Base-by-base conservation (phyloP, 2,329 filamentous ascomycete genomes). In the Raffaelea arxii region DNA sequence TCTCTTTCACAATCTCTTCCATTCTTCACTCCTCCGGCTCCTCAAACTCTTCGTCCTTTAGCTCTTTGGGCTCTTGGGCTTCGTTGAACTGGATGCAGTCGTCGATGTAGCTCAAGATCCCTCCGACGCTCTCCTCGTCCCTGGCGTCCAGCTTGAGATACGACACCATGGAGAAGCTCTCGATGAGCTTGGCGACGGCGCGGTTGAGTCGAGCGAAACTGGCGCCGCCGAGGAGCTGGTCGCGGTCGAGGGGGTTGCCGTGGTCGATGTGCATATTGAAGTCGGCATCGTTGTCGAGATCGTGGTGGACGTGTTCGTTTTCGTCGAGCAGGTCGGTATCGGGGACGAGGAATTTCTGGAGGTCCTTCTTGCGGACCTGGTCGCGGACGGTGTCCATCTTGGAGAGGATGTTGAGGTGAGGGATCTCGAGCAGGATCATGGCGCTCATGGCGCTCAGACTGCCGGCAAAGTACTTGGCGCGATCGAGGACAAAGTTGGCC, bases 301-400 rank as follows among this genome's bases (percentile, higher is more conserved):
- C 27, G 9, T 32, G 9, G 9, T 9, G 27, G 9, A 80, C 76
- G 3, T 75, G 68, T 0, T 83, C 81, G 58, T 90, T 86, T 55
- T 92, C 87, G 52, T 95, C 85, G 38, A 98, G 69, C 40, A 96
- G 68, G 21, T 79, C 79, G 4, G 83, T 79, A 60, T 97, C 91
- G 1, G 92, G 89, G 45, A 91, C 88, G 47, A 94, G 70, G 60
- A 95, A 98, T 21, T 87, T 77, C 68, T 94, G 94, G 50, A 98
- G 63, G 56, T 97, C 89, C 63, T 84, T 84, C 65, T 88, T 88
- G 49, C 82, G 82, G 23, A 97, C 78, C 64, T 92, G 86, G 35
- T 86, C 88, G 62, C 92, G 92, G 54, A 97, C 81, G 51, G 97
- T 77, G 62, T 98, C 92, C 90, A 97, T 97, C 69, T 98, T 98